Evolutionary conservation across 1,284 basidiomycete species (phyloP).

Genomic region (Ganoderma lucidum): DNA sequence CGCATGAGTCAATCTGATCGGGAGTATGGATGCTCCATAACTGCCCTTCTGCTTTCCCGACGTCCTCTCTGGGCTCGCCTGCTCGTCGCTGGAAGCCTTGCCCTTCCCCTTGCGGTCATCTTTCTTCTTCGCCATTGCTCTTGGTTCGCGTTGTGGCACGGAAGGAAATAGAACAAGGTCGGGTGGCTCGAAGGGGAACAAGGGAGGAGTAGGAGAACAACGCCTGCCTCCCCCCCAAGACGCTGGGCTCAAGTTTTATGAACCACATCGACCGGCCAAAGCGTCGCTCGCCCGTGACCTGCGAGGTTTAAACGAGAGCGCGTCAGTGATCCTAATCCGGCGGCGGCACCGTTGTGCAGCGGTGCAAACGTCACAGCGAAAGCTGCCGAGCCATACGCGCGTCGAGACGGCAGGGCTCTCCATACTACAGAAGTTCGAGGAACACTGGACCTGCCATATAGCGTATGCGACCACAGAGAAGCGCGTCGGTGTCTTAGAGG

Average conservation of each 20-base stretch:
- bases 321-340: neutral
- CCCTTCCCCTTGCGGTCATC: too few relatives aligned
- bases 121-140: neutral
- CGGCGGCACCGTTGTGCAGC: neutral
- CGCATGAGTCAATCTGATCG: neutral
- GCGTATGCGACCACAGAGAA: neutral
- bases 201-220: slow-evolving; percentile 5
- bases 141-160: neutral
- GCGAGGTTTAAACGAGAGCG: neutral
- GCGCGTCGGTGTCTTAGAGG: neutral
- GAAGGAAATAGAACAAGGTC: neutral
- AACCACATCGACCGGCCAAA: neutral
- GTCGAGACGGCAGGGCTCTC: slow-evolving; percentile 1
- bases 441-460: neutral
- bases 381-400: neutral
- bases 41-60: too few relatives aligned
- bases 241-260: neutral
- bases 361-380: neutral
- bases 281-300: neutral
- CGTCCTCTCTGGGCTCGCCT: too few relatives aligned
- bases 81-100: too few relatives aligned
- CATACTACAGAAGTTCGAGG: slow-evolving; percentile 7
- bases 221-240: neutral
- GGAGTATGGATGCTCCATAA: neutral
- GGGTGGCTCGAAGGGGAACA: slow-evolving; percentile 1